Base-by-base conservation (phyloP, 352 stramenopile genomes). In the Phytophthora brassicae region DNA sequence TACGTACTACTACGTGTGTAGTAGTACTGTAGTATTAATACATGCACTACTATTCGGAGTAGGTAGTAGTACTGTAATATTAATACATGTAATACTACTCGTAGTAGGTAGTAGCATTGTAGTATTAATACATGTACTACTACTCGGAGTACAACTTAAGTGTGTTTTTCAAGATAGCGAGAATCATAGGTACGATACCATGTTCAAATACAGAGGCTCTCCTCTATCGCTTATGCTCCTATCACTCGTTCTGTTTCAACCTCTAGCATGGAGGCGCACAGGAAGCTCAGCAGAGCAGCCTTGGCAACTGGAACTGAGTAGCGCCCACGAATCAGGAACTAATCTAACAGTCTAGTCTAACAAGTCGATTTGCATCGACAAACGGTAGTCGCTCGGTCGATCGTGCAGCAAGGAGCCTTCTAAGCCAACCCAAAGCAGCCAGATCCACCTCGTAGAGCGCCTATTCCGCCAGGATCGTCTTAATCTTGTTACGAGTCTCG, bases 251-350 rank as follows among this genome's bases (percentile, higher is more conserved):
- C 45, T 58, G 23, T 31, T 33, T 52, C 55, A 9, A 20, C 12
- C 19, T 50, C 29, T 41, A 35, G 43, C 14, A 23, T 49, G 38
- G 42, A 57, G 48, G 38, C 11, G 26, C 44, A 49, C 45, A 61
- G 16, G 42, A 26, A 60, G 52, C 33, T 24, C 20, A 64, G 47
- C 41, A 60, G 53, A 65, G 53, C 52, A 71, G 52, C 63, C 61
- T 64, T 58, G 46, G 46, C 51, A 68, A 74, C 63, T 74, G 60
- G 61, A 74, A 79, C 71, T 77, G 74, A 86, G 80, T 88, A 91
- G 82, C 78, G 78, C 82, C 80, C 66, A 91, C 82, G 57, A 91
- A 77, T 76, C 70, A 89, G 82, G 82, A 88, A 89, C 79, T 91
- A 86, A 69, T 72, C 56, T 72, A 75, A 75, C 70, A 84, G 72